Percentiles rank a stretch among this genome's conserved stretches.
Evolutionary conservation across 768 basidiomycete species (phyloP).

Genomic region (Astraeus odoratus): DNA sequence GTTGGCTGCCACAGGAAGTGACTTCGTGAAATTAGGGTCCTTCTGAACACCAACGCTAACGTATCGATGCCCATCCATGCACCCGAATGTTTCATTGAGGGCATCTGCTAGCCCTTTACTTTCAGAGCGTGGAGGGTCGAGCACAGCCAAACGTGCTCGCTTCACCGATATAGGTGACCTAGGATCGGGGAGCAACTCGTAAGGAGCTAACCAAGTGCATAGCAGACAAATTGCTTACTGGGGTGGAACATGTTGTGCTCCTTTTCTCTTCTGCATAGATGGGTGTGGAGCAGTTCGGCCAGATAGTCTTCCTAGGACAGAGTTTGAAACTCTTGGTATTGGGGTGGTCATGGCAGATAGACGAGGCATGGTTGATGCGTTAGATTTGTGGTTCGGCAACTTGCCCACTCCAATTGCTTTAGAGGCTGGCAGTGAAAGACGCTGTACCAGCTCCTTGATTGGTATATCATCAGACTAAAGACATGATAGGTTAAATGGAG

Average conservation of each 20-base stretch:
- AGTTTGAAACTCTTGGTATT: not conserved
- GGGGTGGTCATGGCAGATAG: too few species aligned
- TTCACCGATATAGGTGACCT: slow-evolving; percentile 11
- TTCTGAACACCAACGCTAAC: slow-evolving; percentile 20
- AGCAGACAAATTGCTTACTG: slow-evolving; percentile 17
- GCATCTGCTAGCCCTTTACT: slow-evolving; percentile 16
- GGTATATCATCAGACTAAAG: slow-evolving; percentile 3
- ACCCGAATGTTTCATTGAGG: slow-evolving; percentile 23
- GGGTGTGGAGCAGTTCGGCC: not conserved
- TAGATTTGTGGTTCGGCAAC: not conserved
- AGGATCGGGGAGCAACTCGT: not conserved
- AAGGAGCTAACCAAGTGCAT: not conserved
- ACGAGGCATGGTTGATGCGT: too few species aligned
- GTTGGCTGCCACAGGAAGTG: not conserved
- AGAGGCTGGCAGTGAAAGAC: not conserved
- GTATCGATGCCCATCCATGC: slow-evolving; percentile 16
- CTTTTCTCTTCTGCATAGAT: slow-evolving; percentile 13
- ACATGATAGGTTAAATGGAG: not conserved
- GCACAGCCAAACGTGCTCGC: not conserved
- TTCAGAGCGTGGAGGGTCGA: not conserved
- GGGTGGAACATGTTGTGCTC: slow-evolving; percentile 17
- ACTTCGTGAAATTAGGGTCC: slow-evolving; percentile 15
- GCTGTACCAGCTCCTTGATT: not conserved
- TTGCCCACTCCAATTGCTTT: not conserved
- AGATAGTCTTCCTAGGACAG: not conserved